phyloP scores from a whole-genome alignment of 2,329 filamentous ascomycete species.

The Calonectria fujianensis region DNA sequence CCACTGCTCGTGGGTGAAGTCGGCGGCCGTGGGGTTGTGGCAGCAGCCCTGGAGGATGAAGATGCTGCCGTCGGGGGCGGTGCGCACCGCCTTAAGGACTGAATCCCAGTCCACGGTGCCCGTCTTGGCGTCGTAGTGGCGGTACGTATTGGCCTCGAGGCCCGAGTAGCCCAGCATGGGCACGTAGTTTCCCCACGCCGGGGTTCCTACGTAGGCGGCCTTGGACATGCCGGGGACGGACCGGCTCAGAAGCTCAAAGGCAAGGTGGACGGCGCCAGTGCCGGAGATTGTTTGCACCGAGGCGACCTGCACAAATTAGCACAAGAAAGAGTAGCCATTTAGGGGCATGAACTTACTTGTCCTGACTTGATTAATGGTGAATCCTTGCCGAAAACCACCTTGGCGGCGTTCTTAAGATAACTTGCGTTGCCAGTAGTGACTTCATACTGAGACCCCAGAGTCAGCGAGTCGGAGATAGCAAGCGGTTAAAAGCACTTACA shows the following conservation, averaged over 20 bases:
- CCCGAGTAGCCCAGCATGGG: constrained; percentile 57
- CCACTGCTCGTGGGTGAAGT: constrained; percentile 59
- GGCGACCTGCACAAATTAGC: constrained; percentile 48
- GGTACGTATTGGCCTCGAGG: constrained; percentile 55
- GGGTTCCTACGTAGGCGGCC: constrained; percentile 54
- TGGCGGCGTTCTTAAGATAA: constrained; percentile 56
- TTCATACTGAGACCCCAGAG: constrained; percentile 55
- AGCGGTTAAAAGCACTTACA: constrained; percentile 41
- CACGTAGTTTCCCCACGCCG: constrained; percentile 59
- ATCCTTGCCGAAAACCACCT: constrained; percentile 57
- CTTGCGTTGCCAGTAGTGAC: constrained; percentile 58
- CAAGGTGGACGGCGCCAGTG: constrained; percentile 62
- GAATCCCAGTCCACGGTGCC: constrained; percentile 54
- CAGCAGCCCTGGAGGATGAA: constrained; percentile 62
- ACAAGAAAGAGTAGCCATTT: no score
- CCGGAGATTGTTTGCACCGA: constrained; percentile 63
- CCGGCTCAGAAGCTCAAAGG: constrained; percentile 55
- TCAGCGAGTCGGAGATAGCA: background rate
- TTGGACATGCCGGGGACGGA: constrained; percentile 47
- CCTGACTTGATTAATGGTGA: constrained; percentile 26
- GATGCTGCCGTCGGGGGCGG: constrained; percentile 57
- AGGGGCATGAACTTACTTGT: constrained; percentile 21
- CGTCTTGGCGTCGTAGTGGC: constrained; percentile 54
- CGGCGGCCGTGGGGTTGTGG: constrained; percentile 61
- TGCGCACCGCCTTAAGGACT: constrained; percentile 47